phyloP scores from a whole-genome alignment of 2,329 filamentous ascomycete genomes.

The Fusarium sp. region DNA sequence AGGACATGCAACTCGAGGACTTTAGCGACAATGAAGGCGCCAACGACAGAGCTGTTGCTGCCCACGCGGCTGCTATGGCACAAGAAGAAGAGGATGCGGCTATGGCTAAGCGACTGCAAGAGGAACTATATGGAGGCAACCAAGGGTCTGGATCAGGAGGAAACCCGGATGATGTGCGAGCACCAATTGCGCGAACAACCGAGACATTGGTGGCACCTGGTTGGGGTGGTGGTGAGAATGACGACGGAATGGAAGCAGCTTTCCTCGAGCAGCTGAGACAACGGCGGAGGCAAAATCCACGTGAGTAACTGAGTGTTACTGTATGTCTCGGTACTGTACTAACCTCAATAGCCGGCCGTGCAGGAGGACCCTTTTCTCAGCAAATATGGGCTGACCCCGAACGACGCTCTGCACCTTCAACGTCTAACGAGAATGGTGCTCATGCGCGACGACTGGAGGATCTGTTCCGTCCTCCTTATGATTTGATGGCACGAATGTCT shows the following conservation, averaged over 20 bases:
- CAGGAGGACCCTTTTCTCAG: constrained; percentile 53
- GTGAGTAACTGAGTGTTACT: constrained; percentile 42
- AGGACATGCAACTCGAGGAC: constrained; percentile 54
- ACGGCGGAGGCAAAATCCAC: constrained; percentile 49
- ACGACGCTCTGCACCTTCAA: constrained; percentile 34
- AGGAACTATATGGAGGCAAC: constrained; percentile 81
- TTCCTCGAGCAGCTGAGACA: constrained; percentile 73
- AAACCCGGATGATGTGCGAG: constrained; percentile 75
- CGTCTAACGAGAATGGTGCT: constrained; percentile 60
- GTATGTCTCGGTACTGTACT: neutral
- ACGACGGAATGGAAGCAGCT: constrained; percentile 65
- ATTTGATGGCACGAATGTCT: constrained; percentile 81
- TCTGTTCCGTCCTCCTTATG: constrained; percentile 91
- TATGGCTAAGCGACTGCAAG: constrained; percentile 90
- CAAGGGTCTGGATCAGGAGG: constrained; percentile 50
- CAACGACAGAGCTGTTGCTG: constrained; percentile 55
- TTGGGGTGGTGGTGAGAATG: constrained; percentile 59
- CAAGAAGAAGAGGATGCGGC: constrained; percentile 89
- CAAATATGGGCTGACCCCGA: constrained; percentile 52
- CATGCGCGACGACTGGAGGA: constrained; percentile 87
- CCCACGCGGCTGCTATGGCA: constrained; percentile 57
- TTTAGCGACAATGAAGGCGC: constrained; percentile 54
- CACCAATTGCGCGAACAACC: constrained; percentile 89
- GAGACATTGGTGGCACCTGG: constrained; percentile 87
- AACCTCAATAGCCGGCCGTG: constrained; percentile 28